Evolutionary conservation across 2,329 filamentous ascomycete genomes (phyloP), one percentile per base, ranked within the genome.

Genomic region (Plenodomus biglobosus): DNA sequence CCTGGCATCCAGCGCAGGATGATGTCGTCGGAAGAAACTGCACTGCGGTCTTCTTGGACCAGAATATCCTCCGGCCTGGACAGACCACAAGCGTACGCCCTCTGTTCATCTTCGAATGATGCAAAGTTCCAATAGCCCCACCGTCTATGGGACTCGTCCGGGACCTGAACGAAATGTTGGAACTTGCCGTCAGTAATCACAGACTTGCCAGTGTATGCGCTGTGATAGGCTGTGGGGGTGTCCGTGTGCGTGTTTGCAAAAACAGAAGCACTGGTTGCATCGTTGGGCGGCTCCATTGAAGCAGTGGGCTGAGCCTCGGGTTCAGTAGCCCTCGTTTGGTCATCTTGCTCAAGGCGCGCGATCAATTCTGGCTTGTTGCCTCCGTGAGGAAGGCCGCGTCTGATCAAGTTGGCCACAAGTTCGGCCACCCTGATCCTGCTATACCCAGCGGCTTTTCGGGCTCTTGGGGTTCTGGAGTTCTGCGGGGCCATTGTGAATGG

Each of bases 121-220:
- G 22, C 17, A 22, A 63, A 62, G 15, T n/a, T 44, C 58, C 58
- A 64, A 18, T 62, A 56, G 0, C 58, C 59, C 16, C 38, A 38
- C 3, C 27, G 15, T 3, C 42, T 0, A 16, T 58, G 56, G 0
- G 43, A 42, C 7, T 44, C 18, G 5, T 55, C 40, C 6, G 38
- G 16, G 1, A 27, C 32, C 6, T 44, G 42, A 2, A 45, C 17
- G 17, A 58, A 56, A 15, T 56, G 42, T 2, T 48, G 16, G 30
- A 64, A 62, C 0, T 21, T 40, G 18, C 54, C 58, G 15, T 48
- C 44, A 10, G 36, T 24, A 16, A 7, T 30, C n/a, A 16, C 10
- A 36, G 13, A 22, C 46, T 17, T 38, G 30, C 44, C 55, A n/a
- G 30, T 32, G 24, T 59, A 48, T 15, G 49, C 52, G 19, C 42